Percentiles rank a stretch among this genome's conserved stretches.
These are phyloP conservation scores for Epichloe scottii DNA, from an alignment of 2,329 filamentous ascomycete genomes.

Conservation along the genomic window DNA sequence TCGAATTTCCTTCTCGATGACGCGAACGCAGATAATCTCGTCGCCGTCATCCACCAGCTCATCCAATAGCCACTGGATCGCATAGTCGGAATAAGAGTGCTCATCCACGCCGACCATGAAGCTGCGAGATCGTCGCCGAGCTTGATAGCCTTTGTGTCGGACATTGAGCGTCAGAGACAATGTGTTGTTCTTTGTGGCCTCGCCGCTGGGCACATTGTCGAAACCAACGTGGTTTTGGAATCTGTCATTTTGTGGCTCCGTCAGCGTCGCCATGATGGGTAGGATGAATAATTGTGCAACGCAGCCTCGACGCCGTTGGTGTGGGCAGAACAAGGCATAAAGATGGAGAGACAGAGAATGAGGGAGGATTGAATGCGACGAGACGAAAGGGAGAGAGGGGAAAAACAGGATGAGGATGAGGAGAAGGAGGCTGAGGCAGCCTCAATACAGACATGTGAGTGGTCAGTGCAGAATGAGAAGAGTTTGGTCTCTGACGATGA, in stretches of 20 bases:
- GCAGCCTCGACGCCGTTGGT: background rate
- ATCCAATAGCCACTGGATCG: slow-evolving; percentile 82
- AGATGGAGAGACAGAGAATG: background rate
- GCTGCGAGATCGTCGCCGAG: slow-evolving; percentile 67
- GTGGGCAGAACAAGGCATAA: background rate
- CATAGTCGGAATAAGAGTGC: slow-evolving; percentile 84
- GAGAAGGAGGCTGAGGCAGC: background rate
- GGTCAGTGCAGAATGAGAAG: background rate
- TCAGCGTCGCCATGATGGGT: slow-evolving; percentile 31
- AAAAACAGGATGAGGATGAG: background rate
- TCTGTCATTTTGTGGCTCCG: slow-evolving; percentile 29
- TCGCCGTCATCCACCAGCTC: slow-evolving; percentile 89
- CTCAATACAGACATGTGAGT: background rate
- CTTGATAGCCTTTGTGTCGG: slow-evolving; percentile 76
- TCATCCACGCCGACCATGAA: slow-evolving; percentile 88
- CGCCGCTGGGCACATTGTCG: slow-evolving; percentile 45
- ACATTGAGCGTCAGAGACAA: slow-evolving; percentile 70
- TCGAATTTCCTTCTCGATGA: slow-evolving; percentile 72
- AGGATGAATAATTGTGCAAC: background rate
- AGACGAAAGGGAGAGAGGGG: background rate
- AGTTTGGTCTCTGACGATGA: background rate
- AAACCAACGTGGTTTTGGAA: slow-evolving; percentile 49
- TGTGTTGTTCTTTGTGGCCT: slow-evolving; percentile 46
- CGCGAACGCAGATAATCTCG: slow-evolving; percentile 80
- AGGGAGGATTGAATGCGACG: background rate